Base-by-base conservation (phyloP, 495 filamentous ascomycete species). In the Letharia lupina region DNA sequence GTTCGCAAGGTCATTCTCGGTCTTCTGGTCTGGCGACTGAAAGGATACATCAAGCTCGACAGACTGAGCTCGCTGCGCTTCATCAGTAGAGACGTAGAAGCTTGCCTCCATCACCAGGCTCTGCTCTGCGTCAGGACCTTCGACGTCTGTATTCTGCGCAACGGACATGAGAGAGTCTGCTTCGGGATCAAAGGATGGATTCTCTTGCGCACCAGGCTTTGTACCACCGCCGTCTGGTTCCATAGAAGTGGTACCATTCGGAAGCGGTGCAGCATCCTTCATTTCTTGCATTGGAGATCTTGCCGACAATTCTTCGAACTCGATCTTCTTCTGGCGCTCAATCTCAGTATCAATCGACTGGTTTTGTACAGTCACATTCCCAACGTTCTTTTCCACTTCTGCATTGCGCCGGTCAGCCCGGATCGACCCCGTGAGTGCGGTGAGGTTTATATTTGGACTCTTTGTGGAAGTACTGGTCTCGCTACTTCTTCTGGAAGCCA, bases 181-280 rank as follows among this genome's bases (percentile, higher is more conserved):
- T 20, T 37, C 15, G 31, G 48, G 20, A 28, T 35, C 28, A 16
- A 23, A 35, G 10, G 18, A 8, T n/a, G 4, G 4, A 3, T 15
- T 56, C 16, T 48, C 42, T 35, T 65, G 56, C 33, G 56, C 44
- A 58, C 63, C 63, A 45, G 54, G 18, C 37, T 45, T 65, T 44
- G 42, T 44, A 57, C 60, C 12, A 4, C 40, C 42, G 20, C 23
- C 42, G 33, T 65, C 41, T 9, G 16, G 5, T 37, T 20, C 33
- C 12, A 23, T 60, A 39, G 18, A 23, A 28, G 18, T 2, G 2
- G 8, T 45, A 23, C 47, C 10, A 33, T 47, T 31, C 18, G 23
- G 23, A 60, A 23, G 31, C 12, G 41, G 11, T 20, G 56, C n/a
- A 16, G 20, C 5, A 50, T 50, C 54, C 3, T 41, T 11, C 11